These are phyloP conservation scores for Lophiotrema nucula DNA, from an alignment of 495 filamentous ascomycete species.

Conservation along the genomic window DNA sequence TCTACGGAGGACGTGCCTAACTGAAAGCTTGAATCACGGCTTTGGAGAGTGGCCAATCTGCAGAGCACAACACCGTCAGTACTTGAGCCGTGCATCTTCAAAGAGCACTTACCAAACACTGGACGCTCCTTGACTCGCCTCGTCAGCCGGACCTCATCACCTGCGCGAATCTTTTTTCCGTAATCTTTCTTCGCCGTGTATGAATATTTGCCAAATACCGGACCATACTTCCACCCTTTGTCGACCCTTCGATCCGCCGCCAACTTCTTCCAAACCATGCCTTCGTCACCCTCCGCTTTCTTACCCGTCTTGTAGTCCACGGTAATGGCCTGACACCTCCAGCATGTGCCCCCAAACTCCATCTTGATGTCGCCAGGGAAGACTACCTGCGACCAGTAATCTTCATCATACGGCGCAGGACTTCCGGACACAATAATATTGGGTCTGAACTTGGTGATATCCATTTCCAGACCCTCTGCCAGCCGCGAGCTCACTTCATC, in stretches of 20 bases:
- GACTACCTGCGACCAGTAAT: conserved; percentile 1
- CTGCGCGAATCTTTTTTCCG: neutral
- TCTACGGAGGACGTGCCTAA: no score
- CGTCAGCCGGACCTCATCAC: conserved; percentile 2
- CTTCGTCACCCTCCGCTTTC: conserved; percentile 1
- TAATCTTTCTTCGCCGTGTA: neutral
- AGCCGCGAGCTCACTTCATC: neutral
- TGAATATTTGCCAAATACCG: conserved; percentile 3
- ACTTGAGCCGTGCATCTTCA: neutral
- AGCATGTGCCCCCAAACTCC: conserved; percentile 6
- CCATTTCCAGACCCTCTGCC: neutral
- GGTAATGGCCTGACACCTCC: conserved; percentile 6
- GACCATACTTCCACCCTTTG: conserved; percentile 9
- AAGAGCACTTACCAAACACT: neutral
- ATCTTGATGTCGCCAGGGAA: conserved; percentile 5
- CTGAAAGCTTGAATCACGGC: neutral
- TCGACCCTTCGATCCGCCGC: conserved; percentile 2
- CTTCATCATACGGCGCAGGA: neutral
- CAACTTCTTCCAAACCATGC: conserved; percentile 2
- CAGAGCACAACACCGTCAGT: neutral
- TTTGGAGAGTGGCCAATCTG: conserved; percentile 6
- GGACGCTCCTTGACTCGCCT: neutral
- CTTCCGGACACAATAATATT: conserved; percentile 1
- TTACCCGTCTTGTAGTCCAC: neutral
- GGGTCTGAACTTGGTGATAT: conserved; percentile 1